Conservation (phyloP, 352 stramenopile species). For the Discostella stelligera region DNA sequence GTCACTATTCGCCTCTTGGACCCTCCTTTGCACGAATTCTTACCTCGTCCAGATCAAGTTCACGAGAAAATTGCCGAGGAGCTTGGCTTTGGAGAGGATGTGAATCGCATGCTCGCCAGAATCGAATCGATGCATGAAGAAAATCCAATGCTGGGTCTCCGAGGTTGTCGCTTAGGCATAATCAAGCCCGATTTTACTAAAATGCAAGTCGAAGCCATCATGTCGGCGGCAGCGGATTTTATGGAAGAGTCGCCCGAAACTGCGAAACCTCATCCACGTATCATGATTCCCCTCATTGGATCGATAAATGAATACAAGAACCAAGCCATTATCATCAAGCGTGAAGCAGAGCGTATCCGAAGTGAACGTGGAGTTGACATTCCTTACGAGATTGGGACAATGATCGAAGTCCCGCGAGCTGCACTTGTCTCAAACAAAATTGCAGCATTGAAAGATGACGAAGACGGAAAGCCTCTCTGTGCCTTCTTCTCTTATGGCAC, state of each 20-base stretch:
- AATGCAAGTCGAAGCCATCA: constrained; percentile 80
- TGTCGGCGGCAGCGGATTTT: constrained; percentile 69
- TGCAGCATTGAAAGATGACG: constrained; percentile 62
- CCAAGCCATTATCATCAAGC: constrained; percentile 60
- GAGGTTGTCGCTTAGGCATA: constrained; percentile 83
- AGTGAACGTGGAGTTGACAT: constrained; percentile 46
- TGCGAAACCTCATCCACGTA: constrained; percentile 57
- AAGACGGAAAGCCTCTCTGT: constrained; percentile 64
- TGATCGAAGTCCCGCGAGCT: constrained; percentile 84
- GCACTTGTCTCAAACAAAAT: constrained; percentile 79
- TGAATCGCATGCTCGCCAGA: constrained; percentile 61
- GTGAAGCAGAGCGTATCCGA: constrained; percentile 46
- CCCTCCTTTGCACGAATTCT: constrained; percentile 84
- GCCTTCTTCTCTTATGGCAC: constrained; percentile 84
- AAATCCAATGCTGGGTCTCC: constrained; percentile 86
- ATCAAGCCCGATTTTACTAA: constrained; percentile 78
- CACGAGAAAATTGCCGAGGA: constrained; percentile 56
- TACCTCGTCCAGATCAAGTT: constrained; percentile 64
- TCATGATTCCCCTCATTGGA: constrained; percentile 79
- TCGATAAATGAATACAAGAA: constrained; percentile 67
- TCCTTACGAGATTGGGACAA: constrained; percentile 79
- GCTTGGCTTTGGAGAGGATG: constrained; percentile 54
- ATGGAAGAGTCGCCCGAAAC: constrained; percentile 62
- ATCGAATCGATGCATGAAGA: constrained; percentile 81
- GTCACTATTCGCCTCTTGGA: constrained; percentile 83